Base-by-base conservation (phyloP, 768 basidiomycete species). In the Artomyces pyxidatus region DNA sequence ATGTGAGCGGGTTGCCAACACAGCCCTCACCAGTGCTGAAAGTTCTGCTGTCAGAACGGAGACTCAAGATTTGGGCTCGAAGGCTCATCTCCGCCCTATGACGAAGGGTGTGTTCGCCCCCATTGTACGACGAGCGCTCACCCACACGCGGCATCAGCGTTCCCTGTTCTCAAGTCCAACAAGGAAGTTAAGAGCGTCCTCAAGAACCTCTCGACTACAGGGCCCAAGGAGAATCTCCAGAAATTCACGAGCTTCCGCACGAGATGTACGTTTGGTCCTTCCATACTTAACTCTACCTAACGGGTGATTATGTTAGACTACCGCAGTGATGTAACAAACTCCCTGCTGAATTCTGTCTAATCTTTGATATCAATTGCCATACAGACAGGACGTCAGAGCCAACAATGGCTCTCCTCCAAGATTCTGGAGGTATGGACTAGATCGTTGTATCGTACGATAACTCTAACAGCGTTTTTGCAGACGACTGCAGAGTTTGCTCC, bases 331-430 rank as follows among this genome's bases (percentile, higher is more conserved):
- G 88, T 88, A 65, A 49, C 19, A 32, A 30, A 28, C 37, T 29
- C 29, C 17, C 16, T 21, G 54, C 64, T 52, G 50, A 49, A 57
- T 48, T 35, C 23, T 23, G 6, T 3, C 12, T 17, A 27, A 26
- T 23, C 17, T 38, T 48, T 19, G 5, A 28, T 7, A 35, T 55
- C 38, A 39, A 19, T 35, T 16, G 26, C 44, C 12, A 6, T 22
- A 30, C n/a, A 90, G 86, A 83, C 79, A 17, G 89, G 89, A 27
- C 78, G 60, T 59, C 64, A 88, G 64, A 88, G 85, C 58, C 89
- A 91, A 63, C 62, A 72, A 49, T 92, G 89, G 90, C 72, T 92
- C 41, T 65, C 83, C 55, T 68, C 73, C 40, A 85, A 71, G 64
- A 81, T 92, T 53, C 54, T 65, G 16, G 69, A 90, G 74, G 88